Evolutionary conservation across 768 basidiomycete genomes (phyloP), one percentile per base, ranked within the genome.

Genomic region (Austroboletus festivus): DNA sequence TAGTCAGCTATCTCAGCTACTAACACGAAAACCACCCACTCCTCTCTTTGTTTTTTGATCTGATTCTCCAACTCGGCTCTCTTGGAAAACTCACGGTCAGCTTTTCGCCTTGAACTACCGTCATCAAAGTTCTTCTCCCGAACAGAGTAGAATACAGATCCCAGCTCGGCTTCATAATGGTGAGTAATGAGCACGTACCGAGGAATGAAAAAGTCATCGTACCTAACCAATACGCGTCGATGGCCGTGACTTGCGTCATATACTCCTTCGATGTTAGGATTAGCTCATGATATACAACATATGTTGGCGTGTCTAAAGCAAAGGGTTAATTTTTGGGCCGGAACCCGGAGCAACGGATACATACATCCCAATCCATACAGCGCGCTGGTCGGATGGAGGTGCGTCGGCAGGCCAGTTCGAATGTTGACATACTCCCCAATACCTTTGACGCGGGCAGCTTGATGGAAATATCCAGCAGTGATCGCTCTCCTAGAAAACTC

Each of bases 361-460:
- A 70, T 65, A 92, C 92, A 97, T 62, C 95, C 96, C 45, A 98
- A 78, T 10, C 96, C 95, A 64, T 94, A 97, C 45, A 99, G 72
- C 4, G 96, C 94, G 60, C 92, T 95, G 0, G 96, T 98, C 0
- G 96, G 95, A 63, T 99, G 96, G 26, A 98, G 72, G 64, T 97
- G 93, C 28, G 93, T 96, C 5, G 96, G 94, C 24, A 97, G 72
- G 46, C 89, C 96, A 21, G 94, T 93, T 39, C 96, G 82, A 55
- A 95, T 88, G 68, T 99, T 98, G 56, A 96, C 91, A 69, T 96
- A 99, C 70, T 99, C 96, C 51, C 95, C 95, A 54, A 98, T 97
- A 64, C 96, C 96, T 74, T 99, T 99, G 31, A 95, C 95, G 54
- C 93, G 75, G 16, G 95, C 95, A 1, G 95, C 93, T 72, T 99